Conservation (phyloP, 2,329 filamentous ascomycete species). For the Trichophyton simii region DNA sequence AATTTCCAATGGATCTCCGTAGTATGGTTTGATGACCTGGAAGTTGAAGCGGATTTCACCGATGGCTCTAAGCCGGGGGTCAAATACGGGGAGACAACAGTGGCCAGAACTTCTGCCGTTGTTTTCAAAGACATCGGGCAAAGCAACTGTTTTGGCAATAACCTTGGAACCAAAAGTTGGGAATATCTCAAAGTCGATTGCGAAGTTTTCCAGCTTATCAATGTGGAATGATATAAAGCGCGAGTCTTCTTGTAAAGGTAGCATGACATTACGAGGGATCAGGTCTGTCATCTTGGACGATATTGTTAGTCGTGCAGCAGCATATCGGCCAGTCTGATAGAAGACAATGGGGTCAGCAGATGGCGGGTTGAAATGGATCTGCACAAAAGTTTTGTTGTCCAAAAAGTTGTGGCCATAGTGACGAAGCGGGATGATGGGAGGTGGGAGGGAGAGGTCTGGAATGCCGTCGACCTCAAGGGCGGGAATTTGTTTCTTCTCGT, state of each 20-base stretch:
- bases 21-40: conserved; percentile 93
- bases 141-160: conserved; percentile 86
- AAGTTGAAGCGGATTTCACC: conserved; percentile 89
- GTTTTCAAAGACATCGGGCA: conserved; percentile 73
- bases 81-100: conserved; percentile 81
- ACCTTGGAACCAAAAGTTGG: conserved; percentile 95
- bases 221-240: conserved; percentile 91
- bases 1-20: conserved; percentile 83
- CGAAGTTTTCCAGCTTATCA: conserved; percentile 82
- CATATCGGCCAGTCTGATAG: conserved; percentile 94
- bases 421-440: conserved; percentile 86
- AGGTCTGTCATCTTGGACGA: conserved; percentile 93
- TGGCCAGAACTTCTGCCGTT: conserved; percentile 61
- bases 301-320: conserved; percentile 84
- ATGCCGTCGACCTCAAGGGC: conserved; percentile 67
- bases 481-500: conserved; percentile 14
- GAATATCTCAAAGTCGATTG: conserved; percentile 94
- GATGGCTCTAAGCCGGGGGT: conserved; percentile 79
- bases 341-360: conserved; percentile 64
- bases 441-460: conserved; percentile 78
- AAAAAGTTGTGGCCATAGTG: conserved; percentile 97
- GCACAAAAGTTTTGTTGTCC: conserved; percentile 91
- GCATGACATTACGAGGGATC: conserved; percentile 87
- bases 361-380: conserved; percentile 63
- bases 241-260: conserved; percentile 93